Conservation (phyloP, 495 filamentous ascomycete species). For the Aeminium ludgeri region DNA sequence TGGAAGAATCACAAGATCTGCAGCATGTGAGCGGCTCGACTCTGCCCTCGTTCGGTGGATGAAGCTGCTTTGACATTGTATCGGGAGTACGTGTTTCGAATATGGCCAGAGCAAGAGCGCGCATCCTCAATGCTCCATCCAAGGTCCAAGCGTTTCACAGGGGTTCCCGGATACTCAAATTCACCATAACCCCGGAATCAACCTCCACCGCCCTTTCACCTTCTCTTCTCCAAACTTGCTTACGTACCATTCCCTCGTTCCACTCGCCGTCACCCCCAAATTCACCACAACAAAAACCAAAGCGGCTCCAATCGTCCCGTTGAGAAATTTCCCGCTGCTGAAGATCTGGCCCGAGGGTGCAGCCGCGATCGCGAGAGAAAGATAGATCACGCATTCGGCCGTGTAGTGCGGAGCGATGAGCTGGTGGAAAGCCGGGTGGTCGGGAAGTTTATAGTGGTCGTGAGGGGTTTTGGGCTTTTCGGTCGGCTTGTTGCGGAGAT, state of each 20-base stretch:
- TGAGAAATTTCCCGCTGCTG: slow-evolving; percentile 28
- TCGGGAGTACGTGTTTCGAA: too few species aligned
- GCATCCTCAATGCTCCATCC: too few species aligned
- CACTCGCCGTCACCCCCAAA: slow-evolving; percentile 63
- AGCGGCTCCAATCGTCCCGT: slow-evolving; percentile 55
- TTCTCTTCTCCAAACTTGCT: slow-evolving; percentile 56
- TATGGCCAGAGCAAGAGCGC: too few species aligned
- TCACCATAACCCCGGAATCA: slow-evolving; percentile 57
- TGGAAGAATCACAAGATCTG: too few species aligned
- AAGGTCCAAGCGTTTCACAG: too few species aligned
- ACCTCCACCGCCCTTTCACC: slow-evolving; percentile 54
- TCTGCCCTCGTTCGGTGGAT: too few species aligned
- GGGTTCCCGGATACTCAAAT: too few species aligned
- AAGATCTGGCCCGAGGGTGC: slow-evolving; percentile 39
- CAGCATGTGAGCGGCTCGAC: too few species aligned
- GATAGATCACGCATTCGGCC: slow-evolving; percentile 69
- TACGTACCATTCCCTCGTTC: slow-evolving; percentile 65
- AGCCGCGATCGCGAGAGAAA: slow-evolving; percentile 55
- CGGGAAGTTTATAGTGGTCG: slow-evolving; percentile 56
- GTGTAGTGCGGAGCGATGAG: slow-evolving; percentile 84
- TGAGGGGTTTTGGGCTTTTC: background rate
- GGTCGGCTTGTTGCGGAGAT: slow-evolving; percentile 37
- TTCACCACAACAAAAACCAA: slow-evolving; percentile 61
- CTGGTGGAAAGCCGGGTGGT: slow-evolving; percentile 48
- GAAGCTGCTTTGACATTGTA: too few species aligned